Conservation (phyloP, 2,329 filamentous ascomycete species). For the Xylaria sp. region DNA sequence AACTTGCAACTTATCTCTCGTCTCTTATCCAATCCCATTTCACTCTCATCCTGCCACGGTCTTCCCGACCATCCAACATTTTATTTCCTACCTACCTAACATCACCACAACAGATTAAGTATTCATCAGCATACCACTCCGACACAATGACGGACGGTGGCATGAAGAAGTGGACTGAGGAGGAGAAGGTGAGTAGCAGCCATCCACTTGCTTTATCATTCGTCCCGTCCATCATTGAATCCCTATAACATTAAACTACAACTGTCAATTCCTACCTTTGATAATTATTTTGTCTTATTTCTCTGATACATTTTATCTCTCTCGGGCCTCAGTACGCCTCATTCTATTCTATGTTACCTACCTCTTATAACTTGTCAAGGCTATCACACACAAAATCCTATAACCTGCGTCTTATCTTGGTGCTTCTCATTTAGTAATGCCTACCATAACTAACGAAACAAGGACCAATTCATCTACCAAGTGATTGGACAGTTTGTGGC, state of each 20-base stretch:
- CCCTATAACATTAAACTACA: too few species aligned
- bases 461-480: constrained; percentile 3
- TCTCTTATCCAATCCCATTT: too few species aligned
- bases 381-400: too few species aligned
- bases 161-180: constrained; percentile 13
- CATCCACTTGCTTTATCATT: neutral
- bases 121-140: too few species aligned
- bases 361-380: neutral
- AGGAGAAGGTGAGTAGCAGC: constrained; percentile 7
- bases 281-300: too few species aligned
- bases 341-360: neutral
- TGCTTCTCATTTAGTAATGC: neutral
- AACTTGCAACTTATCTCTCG: too few species aligned
- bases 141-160: constrained; percentile 1
- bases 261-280: too few species aligned
- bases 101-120: too few species aligned
- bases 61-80: too few species aligned
- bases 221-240: neutral
- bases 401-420: too few species aligned
- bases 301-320: neutral
- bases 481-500: neutral
- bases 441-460: neutral
- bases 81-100: too few species aligned
- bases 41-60: too few species aligned
- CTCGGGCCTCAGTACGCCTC: neutral